A percentile compares a stretch with the other conserved stretches of the same genome.
These are phyloP conservation scores for Daedaleopsis sinensis DNA, from an alignment of 768 basidiomycete species.

Conservation along the genomic window DNA sequence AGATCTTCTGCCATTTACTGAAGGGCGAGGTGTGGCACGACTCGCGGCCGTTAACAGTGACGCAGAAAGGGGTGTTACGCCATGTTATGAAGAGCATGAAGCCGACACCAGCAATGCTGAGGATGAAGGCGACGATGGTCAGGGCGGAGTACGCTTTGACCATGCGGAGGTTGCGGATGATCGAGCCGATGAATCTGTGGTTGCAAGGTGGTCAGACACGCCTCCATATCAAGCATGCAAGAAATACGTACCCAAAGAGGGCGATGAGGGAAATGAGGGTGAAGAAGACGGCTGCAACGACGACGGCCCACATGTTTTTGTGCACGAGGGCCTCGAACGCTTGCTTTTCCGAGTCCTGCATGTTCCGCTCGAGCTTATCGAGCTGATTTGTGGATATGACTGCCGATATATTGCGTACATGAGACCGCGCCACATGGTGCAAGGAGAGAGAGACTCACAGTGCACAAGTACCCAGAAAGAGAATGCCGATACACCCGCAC, in stretches of 20 bases:
- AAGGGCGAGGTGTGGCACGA: conserved; percentile 18
- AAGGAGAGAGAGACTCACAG: conserved; percentile 17
- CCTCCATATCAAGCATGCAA: neutral
- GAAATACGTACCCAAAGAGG: conserved; percentile 29
- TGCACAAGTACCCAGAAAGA: conserved; percentile 22
- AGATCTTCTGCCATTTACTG: conserved; percentile 26
- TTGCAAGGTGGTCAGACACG: neutral
- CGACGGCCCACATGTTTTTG: conserved; percentile 22
- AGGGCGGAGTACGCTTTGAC: conserved; percentile 31
- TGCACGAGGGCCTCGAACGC: conserved; percentile 6
- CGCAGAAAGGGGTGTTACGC: conserved; percentile 24
- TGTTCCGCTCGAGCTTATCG: neutral
- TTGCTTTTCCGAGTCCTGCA: neutral
- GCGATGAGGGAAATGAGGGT: conserved; percentile 28
- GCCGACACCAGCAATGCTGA: conserved; percentile 20
- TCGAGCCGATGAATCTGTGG: conserved; percentile 30
- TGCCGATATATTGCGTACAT: neutral
- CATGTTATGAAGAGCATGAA: conserved; percentile 27
- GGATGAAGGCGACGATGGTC: conserved; percentile 28
- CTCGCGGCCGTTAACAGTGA: conserved; percentile 17
- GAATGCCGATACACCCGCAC: neutral
- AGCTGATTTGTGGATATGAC: conserved; percentile 18
- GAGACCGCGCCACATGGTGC: too few species aligned
- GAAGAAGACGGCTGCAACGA: conserved; percentile 24
- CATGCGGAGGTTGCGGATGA: conserved; percentile 30